These are phyloP conservation scores for Cunninghamia lanceolata DNA, from an alignment of 75 land plant species.

Conservation along the genomic window DNA sequence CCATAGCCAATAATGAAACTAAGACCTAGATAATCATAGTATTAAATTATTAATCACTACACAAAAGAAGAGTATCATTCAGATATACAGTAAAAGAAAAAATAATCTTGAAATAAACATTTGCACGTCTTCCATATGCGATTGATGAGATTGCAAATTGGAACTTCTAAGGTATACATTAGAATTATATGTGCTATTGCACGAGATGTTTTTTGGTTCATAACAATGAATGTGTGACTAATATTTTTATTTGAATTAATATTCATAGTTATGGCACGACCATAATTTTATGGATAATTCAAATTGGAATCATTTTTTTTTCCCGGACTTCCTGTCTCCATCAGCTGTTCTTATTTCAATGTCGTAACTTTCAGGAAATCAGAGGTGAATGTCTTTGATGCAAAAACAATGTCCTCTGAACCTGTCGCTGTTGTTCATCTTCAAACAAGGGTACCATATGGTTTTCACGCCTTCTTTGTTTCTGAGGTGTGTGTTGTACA, in stretches of 20 bases:
- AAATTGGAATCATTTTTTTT: not conserved
- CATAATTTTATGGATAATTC: not conserved
- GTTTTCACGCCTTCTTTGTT: conserved; percentile 94
- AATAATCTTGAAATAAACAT: not conserved
- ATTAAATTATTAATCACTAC: not conserved
- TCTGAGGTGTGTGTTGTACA: conserved; percentile 46
- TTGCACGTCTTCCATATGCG: not conserved
- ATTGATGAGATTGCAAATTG: not conserved
- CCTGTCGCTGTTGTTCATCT: conserved; percentile 84
- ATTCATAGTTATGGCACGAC: not conserved
- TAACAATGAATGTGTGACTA: not conserved
- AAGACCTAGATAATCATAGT: not conserved
- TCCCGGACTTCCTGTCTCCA: not conserved
- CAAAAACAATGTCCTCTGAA: conserved; percentile 81
- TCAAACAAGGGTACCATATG: conserved; percentile 78
- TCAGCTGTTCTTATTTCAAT: not conserved
- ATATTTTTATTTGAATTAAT: not conserved
- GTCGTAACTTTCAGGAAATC: conserved; percentile 52
- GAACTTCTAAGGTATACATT: not conserved
- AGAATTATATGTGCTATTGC: not conserved
- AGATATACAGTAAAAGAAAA: not conserved
- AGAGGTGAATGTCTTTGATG: conserved; percentile 76
- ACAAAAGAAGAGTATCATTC: not conserved
- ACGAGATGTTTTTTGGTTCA: not conserved
- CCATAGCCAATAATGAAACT: not conserved